Conservation (phyloP, 2,329 filamentous ascomycete genomes). For the Microdochium bolleyi region DNA sequence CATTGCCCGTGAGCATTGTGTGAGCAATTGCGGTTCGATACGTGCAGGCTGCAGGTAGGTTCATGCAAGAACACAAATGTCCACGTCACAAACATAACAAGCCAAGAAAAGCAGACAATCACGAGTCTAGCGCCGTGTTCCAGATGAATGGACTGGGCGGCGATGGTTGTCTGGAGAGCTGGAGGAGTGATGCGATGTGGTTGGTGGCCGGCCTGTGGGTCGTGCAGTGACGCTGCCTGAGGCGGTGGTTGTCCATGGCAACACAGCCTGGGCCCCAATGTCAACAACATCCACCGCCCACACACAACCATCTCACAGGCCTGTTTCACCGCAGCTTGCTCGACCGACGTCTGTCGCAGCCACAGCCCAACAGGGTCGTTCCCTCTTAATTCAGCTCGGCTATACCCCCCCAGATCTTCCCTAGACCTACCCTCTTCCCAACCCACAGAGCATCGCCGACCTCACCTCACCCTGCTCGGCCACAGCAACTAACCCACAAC, state of each 20-base stretch:
- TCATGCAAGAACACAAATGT: no score
- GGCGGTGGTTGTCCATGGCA: constrained; percentile 2
- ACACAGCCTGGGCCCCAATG: background rate
- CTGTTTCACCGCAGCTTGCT: background rate
- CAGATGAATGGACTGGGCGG: no score
- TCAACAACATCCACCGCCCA: background rate
- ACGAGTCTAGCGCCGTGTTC: no score
- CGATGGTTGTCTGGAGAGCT: background rate
- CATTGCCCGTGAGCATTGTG: no score
- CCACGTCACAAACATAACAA: no score
- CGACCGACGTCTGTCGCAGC: background rate
- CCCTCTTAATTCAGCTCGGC: background rate
- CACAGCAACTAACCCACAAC: background rate
- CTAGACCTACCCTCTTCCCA: background rate
- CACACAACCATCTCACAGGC: background rate
- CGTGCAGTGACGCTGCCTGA: background rate
- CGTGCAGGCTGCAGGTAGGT: no score
- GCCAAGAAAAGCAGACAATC: no score
- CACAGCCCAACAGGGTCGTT: background rate
- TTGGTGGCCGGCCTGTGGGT: background rate
- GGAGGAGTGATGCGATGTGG: background rate
- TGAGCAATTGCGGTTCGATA: no score
- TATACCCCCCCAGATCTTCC: background rate
- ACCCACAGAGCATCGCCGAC: background rate
- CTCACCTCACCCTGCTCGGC: background rate